phyloP scores from a whole-genome alignment of 1,284 basidiomycete genomes.

The Polyporus tsugae region DNA sequence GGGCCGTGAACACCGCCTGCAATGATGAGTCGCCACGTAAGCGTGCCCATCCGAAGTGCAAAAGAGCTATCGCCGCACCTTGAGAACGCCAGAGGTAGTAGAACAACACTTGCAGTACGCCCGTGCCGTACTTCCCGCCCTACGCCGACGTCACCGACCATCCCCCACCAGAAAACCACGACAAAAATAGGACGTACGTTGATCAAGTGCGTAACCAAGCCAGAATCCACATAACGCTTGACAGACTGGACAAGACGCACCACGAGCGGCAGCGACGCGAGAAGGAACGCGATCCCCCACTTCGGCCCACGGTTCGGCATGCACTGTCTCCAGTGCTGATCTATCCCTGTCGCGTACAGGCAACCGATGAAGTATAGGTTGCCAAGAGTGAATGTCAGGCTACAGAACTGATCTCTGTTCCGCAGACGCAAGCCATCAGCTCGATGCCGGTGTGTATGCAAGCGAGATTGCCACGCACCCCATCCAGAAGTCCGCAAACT shows the following conservation, averaged over 20 bases:
- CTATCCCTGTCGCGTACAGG: slow-evolving; percentile 67
- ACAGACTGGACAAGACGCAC: slow-evolving; percentile 87
- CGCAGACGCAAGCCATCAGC: slow-evolving; percentile 5
- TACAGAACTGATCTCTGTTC: slow-evolving; percentile 85
- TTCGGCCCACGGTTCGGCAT: slow-evolving; percentile 44
- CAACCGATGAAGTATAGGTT: slow-evolving; percentile 82
- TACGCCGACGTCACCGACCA: slow-evolving; percentile 38
- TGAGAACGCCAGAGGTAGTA: slow-evolving; percentile 81
- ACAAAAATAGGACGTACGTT: slow-evolving; percentile 53
- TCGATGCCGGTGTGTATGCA: neutral
- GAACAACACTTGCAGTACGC: slow-evolving; percentile 68
- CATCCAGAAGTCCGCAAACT: slow-evolving; percentile 88
- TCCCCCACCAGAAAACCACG: neutral
- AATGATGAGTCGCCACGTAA: slow-evolving; percentile 2
- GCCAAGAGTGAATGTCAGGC: slow-evolving; percentile 76
- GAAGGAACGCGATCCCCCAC: slow-evolving; percentile 69
- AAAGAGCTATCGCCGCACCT: slow-evolving; percentile 49
- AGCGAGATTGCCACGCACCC: slow-evolving; percentile 56
- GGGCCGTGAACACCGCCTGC: slow-evolving; percentile 49
- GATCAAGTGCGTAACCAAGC: slow-evolving; percentile 80
- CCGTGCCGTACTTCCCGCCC: slow-evolving; percentile 83
- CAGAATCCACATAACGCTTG: slow-evolving; percentile 85
- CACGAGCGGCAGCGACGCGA: slow-evolving; percentile 69
- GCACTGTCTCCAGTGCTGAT: slow-evolving; percentile 54
- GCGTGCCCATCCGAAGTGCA: neutral